Evolutionary conservation across 768 basidiomycete species (phyloP).

Genomic region (Rhodosporidiobolus odoratus): DNA sequence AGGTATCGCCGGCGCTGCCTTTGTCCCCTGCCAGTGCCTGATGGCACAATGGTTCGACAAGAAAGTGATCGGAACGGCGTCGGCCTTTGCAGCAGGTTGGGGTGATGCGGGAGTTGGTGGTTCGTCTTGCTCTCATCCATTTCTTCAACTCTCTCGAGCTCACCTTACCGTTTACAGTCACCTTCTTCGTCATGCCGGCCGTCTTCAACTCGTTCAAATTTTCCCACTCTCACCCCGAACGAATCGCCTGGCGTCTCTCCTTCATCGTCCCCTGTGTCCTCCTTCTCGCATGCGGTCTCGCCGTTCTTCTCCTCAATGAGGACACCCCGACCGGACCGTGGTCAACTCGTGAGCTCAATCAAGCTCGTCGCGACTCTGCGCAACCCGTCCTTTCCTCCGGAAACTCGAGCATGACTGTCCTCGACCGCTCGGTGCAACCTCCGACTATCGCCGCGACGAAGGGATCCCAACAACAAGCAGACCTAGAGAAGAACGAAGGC

Average conservation of each 20-base stretch:
- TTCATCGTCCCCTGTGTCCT: conserved; percentile 57
- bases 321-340: conserved; percentile 31
- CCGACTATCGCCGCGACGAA: background rate
- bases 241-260: conserved; percentile 56
- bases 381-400: background rate
- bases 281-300: conserved; percentile 45
- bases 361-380: background rate
- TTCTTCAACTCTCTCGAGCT: background rate
- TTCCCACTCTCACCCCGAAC: conserved; percentile 37
- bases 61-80: conserved; percentile 51
- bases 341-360: conserved; percentile 10
- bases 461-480: background rate
- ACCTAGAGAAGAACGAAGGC: conserved; percentile 19
- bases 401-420: conserved; percentile 6
- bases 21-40: conserved; percentile 61
- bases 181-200: conserved; percentile 59
- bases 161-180: conserved; percentile 40
- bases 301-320: conserved; percentile 27
- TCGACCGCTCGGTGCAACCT: background rate
- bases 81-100: conserved; percentile 59
- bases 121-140: background rate
- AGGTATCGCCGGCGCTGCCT: conserved; percentile 53
- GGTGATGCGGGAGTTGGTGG: conserved; percentile 51
- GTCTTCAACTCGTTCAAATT: conserved; percentile 51
- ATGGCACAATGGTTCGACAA: conserved; percentile 61